Conservation (phyloP, 1,284 basidiomycete species). For the Trametes hirsuta region DNA sequence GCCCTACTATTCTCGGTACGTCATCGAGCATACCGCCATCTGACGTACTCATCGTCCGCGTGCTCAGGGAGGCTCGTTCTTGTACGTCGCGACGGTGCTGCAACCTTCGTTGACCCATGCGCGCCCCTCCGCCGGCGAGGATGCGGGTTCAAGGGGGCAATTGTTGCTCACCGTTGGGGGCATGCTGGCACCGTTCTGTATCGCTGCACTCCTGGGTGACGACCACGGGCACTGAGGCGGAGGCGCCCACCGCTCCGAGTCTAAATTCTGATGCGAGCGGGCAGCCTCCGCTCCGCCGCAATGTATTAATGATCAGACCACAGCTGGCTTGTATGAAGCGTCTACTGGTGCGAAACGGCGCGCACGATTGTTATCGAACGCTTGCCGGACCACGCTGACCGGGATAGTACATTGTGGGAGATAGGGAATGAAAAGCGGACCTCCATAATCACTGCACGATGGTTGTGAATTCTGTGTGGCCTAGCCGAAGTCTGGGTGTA, state of each 20-base stretch:
- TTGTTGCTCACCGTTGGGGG: slow-evolving; percentile 18
- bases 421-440: too few relatives aligned
- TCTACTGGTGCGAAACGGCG: too few relatives aligned
- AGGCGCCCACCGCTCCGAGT: neutral
- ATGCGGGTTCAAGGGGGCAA: neutral
- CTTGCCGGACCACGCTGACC: too few relatives aligned
- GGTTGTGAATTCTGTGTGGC: too few relatives aligned
- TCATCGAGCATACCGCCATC: slow-evolving; percentile 1
- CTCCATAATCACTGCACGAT: neutral
- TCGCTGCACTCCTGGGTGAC: slow-evolving; percentile 14
- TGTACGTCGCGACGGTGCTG: slow-evolving; percentile 92
- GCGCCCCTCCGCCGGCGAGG: slow-evolving; percentile 44
- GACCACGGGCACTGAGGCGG: slow-evolving; percentile 14
- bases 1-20: slow-evolving; percentile 81
- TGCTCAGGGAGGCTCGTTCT: slow-evolving; percentile 85
- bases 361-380: too few relatives aligned
- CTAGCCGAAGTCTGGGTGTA: too few relatives aligned
- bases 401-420: too few relatives aligned
- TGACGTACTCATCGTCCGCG: neutral
- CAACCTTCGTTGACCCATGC: slow-evolving; percentile 65
- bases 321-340: too few relatives aligned
- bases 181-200: slow-evolving; percentile 19
- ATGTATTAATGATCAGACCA: neutral
- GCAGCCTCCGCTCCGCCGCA: neutral
- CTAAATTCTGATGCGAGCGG: neutral